Conservation (phyloP, 78 protist species). For the Tieghemostelium lacteum region DNA sequence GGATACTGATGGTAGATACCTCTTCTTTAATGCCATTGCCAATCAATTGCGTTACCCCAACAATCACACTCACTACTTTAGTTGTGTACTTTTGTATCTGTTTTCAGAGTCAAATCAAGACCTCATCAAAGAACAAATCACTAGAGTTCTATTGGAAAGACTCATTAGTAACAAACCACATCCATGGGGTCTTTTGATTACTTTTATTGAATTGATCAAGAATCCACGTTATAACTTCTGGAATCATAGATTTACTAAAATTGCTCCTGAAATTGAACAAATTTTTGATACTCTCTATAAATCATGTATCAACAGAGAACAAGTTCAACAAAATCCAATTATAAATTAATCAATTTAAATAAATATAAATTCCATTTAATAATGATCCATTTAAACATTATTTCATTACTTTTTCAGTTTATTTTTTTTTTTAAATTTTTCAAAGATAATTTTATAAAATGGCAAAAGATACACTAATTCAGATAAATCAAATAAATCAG, state of each 20-base stretch:
- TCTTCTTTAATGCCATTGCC: slow-evolving; percentile 95
- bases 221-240: slow-evolving; percentile 95
- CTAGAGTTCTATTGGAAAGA: slow-evolving; percentile 98
- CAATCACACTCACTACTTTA: slow-evolving; percentile 97
- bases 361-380: no score
- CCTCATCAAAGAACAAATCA: slow-evolving; percentile 93
- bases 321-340: not conserved
- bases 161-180: slow-evolving; percentile 96
- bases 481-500: not conserved
- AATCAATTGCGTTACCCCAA: slow-evolving; percentile 99
- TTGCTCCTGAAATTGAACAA: slow-evolving; percentile 95
- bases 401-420: no score
- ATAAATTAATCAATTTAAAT: no score
- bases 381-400: no score
- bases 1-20: slow-evolving; percentile 96
- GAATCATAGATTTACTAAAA: slow-evolving; percentile 87
- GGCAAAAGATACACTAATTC: no score
- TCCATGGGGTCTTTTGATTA: slow-evolving; percentile 99
- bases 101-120: slow-evolving; percentile 87
- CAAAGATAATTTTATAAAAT: no score
- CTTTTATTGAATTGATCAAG: slow-evolving; percentile 97
- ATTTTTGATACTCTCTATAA: slow-evolving; percentile 94
- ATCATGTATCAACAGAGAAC: slow-evolving; percentile 79
- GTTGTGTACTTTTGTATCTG: slow-evolving; percentile 94
- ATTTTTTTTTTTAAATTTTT: no score